Conservation (phyloP, 73 alveolate species). For the Paramecium bursaria region DNA sequence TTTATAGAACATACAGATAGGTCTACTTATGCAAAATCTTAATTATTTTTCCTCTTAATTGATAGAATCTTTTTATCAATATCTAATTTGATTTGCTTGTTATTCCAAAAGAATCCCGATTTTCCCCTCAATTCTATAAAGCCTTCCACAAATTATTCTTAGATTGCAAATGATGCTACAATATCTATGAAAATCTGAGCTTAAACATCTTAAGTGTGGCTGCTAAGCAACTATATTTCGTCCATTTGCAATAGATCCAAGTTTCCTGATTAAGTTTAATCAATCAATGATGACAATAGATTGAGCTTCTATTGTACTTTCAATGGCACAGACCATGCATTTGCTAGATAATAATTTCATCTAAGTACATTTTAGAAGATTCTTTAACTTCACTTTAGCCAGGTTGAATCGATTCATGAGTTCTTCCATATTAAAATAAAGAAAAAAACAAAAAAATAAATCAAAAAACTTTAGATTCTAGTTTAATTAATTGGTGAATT, state of each 20-base stretch:
- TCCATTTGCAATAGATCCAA: background rate
- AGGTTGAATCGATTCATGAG: no score
- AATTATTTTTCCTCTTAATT: background rate
- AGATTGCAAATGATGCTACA: conserved; percentile 3
- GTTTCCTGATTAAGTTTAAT: background rate
- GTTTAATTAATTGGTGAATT: background rate
- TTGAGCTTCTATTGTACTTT: conserved; percentile 20
- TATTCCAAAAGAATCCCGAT: conserved; percentile 56
- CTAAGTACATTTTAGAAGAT: no score
- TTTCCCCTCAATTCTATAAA: conserved; percentile 22
- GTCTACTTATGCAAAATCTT: background rate
- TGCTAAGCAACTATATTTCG: background rate
- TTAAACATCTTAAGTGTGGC: background rate
- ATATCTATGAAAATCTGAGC: conserved; percentile 24
- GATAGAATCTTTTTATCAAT: background rate
- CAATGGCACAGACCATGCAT: no score
- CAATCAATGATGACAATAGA: conserved; percentile 12
- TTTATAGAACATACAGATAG: conserved; percentile 13
- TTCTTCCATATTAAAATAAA: no score
- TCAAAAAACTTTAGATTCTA: conserved; percentile 41
- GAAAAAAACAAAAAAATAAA: no score
- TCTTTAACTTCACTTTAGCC: no score
- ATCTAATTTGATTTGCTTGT: conserved; percentile 3
- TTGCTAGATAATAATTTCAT: no score
- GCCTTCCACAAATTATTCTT: conserved; percentile 21